Base-by-base conservation (phyloP, 2,329 filamentous ascomycete species). In the Apiospora phragmitis region DNA sequence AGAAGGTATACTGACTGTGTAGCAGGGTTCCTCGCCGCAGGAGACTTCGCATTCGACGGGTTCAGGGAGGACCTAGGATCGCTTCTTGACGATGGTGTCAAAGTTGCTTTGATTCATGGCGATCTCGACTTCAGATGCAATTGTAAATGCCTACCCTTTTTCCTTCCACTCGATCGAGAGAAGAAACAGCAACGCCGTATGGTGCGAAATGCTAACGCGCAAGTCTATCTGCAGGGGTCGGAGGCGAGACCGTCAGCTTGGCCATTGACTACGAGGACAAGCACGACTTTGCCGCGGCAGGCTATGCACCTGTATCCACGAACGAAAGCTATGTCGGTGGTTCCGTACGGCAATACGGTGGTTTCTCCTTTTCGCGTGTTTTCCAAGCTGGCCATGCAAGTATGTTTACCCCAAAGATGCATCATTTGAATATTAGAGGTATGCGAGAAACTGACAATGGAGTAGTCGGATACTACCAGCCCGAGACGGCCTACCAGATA, bases 1-100 rank as follows among this genome's bases (percentile, higher is more conserved):
- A n/a, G n/a, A n/a, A n/a, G n/a, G n/a, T n/a, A n/a, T n/a, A 87
- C 94, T 73, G 92, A 87, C 81, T 76, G 86, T 70, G 79, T 21
- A 16, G 51, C 51, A 59, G 51, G 51, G 11, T 59, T 59, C 11
- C 16, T 35, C 16, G 7, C 29, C 51, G 32, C 84, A 29, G 84
- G 94, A 41, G 85, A 85, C 73, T 91, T 79, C 73, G 71, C 69
- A 12, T 76, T 77, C 8, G 76, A 77, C 68, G 77, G 76, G 35
- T 78, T 75, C n/a, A 66, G 77, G n/a, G 73, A 73, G 18, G 77
- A 75, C 24, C 69, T 80, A 43, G 73, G 72, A 2, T 73, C 72
- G 59, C 73, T 80, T 2, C 67, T 78, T 18, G 51, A 59, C 3
- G 70, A 69, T 24, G 72, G 71, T 68, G 38, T 77, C 42, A 76